These are phyloP conservation scores for Emericellopsis cladophorae DNA, from an alignment of 2,329 filamentous ascomycete species.

Conservation along the genomic window DNA sequence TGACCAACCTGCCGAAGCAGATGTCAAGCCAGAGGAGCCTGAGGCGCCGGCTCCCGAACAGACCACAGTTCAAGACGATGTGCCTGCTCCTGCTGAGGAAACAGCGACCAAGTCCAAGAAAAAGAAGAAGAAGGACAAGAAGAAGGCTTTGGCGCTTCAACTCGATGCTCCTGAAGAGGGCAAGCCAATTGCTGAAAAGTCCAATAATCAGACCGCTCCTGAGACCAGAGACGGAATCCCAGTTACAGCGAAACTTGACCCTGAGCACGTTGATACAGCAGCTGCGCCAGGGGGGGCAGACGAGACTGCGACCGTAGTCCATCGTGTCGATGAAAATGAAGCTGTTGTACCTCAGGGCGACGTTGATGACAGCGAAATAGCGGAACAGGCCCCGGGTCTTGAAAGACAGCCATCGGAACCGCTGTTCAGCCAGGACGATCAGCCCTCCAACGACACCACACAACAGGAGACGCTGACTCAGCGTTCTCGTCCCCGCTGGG, in stretches of 20 bases:
- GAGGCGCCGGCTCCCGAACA: background rate
- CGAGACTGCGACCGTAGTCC: too few relatives aligned
- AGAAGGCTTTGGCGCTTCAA: conserved; percentile 4
- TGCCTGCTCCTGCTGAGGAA: background rate
- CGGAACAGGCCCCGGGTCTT: conserved; percentile 2
- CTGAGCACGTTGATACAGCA: too few relatives aligned
- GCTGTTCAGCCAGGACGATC: conserved; percentile 17
- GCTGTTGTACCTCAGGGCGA: background rate
- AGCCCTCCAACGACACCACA: conserved; percentile 8
- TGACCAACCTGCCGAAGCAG: background rate
- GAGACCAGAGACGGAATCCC: background rate
- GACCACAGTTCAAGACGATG: background rate
- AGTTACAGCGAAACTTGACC: background rate
- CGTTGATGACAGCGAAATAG: conserved; percentile 1
- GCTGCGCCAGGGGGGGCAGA: too few relatives aligned
- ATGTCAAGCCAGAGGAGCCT: background rate
- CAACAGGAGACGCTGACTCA: conserved; percentile 8
- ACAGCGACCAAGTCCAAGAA: conserved; percentile 1
- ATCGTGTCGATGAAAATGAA: background rate
- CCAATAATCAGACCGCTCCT: background rate
- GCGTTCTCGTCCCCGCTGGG: background rate
- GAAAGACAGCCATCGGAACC: conserved; percentile 15
- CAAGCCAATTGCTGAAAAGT: background rate
- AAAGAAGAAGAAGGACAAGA: conserved; percentile 7
- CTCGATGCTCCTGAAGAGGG: conserved; percentile 2